A percentile compares a stretch with the other conserved stretches of the same genome.
These are phyloP conservation scores for Pestalotiopsis sp. DNA, from an alignment of 2,329 filamentous ascomycete genomes.

Conservation along the genomic window DNA sequence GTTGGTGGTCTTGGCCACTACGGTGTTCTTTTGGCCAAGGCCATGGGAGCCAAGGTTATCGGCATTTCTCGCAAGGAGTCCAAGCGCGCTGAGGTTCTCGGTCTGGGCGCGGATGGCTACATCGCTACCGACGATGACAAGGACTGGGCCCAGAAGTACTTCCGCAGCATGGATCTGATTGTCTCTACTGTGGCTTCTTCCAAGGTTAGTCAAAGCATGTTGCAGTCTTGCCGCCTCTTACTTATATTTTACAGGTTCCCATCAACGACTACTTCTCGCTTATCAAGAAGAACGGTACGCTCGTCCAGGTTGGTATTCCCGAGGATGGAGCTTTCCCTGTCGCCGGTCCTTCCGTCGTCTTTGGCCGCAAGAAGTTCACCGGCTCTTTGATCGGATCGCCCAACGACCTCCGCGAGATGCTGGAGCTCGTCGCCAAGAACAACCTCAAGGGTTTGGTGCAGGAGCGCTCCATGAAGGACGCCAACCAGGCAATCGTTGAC, in stretches of 20 bases:
- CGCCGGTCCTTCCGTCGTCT: constrained; percentile 30
- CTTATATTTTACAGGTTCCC: constrained; percentile 46
- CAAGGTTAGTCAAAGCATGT: constrained; percentile 29
- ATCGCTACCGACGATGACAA: constrained; percentile 44
- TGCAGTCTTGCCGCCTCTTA: background rate
- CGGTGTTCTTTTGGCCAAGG: constrained; percentile 66
- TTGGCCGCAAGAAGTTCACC: constrained; percentile 49
- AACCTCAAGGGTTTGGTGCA: constrained; percentile 53
- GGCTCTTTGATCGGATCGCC: constrained; percentile 45
- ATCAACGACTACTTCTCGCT: constrained; percentile 58
- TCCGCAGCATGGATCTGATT: constrained; percentile 53
- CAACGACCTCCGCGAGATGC: constrained; percentile 52
- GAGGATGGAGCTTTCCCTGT: constrained; percentile 42
- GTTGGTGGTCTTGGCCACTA: constrained; percentile 68
- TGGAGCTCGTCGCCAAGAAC: constrained; percentile 50
- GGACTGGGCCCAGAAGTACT: constrained; percentile 54
- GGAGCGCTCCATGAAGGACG: constrained; percentile 44
- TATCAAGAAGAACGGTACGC: constrained; percentile 57
- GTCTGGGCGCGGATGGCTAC: constrained; percentile 48
- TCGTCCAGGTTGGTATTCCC: constrained; percentile 68
- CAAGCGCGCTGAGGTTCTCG: constrained; percentile 53
- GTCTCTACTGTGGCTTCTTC: constrained; percentile 50
- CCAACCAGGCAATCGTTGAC: constrained; percentile 43
- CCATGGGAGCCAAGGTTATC: constrained; percentile 60
- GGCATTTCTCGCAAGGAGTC: constrained; percentile 51